Evolutionary conservation across 108 stramenopile genomes (phyloP).

Genomic region (Schizochytrium sp.): DNA sequence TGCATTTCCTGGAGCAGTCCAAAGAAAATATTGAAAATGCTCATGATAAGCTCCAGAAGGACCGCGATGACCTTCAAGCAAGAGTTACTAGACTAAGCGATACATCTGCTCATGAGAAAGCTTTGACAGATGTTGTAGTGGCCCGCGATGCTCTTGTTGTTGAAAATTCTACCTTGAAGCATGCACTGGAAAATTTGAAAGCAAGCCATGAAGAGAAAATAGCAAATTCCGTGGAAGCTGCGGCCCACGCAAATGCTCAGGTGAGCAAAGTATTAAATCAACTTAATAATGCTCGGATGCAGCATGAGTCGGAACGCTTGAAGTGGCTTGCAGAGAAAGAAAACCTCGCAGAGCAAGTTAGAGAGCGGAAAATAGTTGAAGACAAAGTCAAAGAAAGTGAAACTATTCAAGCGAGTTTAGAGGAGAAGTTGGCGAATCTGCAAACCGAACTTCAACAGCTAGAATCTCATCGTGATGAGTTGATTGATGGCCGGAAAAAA

Average conservation of each 20-base stretch:
- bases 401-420: not conserved
- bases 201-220: not conserved
- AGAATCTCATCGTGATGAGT: not conserved
- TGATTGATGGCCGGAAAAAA: not conserved
- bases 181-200: not conserved
- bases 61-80: too few species aligned
- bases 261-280: slow-evolving; percentile 40
- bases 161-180: not conserved
- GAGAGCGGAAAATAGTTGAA: not conserved
- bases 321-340: slow-evolving; percentile 29
- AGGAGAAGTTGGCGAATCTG: slow-evolving; percentile 5
- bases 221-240: not conserved
- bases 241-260: not conserved
- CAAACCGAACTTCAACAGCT: not conserved
- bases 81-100: too few species aligned
- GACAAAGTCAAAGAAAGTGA: not conserved
- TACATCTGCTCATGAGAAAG: too few species aligned
- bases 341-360: not conserved
- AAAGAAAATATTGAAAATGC: too few species aligned
- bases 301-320: slow-evolving; percentile 49
- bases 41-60: too few species aligned
- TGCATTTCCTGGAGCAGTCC: too few species aligned
- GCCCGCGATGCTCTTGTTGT: not conserved
- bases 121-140: too few species aligned
- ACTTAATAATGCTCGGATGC: slow-evolving; percentile 31